phyloP scores from a whole-genome alignment of 2,329 filamentous ascomycete species.

The Colletotrichum lini region DNA sequence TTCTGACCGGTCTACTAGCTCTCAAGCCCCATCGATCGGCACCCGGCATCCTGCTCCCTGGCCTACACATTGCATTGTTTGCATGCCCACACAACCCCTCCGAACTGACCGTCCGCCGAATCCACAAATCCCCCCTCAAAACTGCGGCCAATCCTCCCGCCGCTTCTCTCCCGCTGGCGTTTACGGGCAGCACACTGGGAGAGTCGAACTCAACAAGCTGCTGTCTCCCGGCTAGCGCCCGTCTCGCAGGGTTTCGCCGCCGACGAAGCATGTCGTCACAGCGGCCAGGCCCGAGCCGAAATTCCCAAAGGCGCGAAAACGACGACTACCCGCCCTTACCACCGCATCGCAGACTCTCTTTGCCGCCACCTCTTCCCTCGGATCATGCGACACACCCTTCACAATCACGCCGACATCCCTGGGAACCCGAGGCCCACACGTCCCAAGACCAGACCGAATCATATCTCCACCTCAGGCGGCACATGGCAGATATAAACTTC shows the following conservation, averaged over 20 bases:
- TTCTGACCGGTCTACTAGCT: constrained; percentile 9
- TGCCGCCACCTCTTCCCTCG: constrained; percentile 46
- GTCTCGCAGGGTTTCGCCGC: constrained; percentile 42
- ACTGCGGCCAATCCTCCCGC: not conserved
- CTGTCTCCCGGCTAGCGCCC: constrained; percentile 17
- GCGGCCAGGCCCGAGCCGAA: constrained; percentile 41
- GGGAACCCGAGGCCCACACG: constrained; percentile 28
- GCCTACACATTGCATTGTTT: not conserved
- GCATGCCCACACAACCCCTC: constrained; percentile 3
- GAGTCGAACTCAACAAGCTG: not conserved
- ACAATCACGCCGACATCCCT: constrained; percentile 25
- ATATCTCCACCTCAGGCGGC: constrained; percentile 28
- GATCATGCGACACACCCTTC: constrained; percentile 23
- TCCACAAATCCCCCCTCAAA: constrained; percentile 27
- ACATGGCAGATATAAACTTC: constrained; percentile 41
- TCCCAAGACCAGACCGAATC: constrained; percentile 22
- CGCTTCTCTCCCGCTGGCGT: not conserved
- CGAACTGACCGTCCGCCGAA: constrained; percentile 22
- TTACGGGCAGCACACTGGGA: not conserved
- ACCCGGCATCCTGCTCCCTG: constrained; percentile 9
- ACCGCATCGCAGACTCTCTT: constrained; percentile 50
- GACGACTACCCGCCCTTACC: constrained; percentile 51
- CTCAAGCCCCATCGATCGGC: constrained; percentile 3
- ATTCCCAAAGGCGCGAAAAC: constrained; percentile 51
- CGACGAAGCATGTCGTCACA: constrained; percentile 42